These are phyloP conservation scores for Serendipita sp. DNA, from an alignment of 768 basidiomycete species.

Conservation along the genomic window DNA sequence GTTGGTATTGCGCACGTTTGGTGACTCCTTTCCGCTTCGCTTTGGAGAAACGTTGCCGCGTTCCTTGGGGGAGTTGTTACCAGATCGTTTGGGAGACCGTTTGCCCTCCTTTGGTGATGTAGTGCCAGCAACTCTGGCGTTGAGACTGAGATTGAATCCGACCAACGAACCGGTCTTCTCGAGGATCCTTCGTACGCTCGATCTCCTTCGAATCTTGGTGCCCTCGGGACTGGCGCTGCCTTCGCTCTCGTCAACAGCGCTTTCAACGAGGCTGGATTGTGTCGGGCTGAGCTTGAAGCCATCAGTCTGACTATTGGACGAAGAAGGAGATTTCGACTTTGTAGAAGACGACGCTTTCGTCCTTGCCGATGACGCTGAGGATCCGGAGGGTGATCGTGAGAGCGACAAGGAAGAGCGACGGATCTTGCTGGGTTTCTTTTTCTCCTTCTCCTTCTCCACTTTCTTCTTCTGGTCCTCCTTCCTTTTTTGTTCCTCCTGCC, in stretches of 20 bases:
- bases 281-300: constrained; percentile 4
- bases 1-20: background rate
- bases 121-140: background rate
- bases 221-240: constrained; percentile 3
- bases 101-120: background rate
- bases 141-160: constrained; percentile 5
- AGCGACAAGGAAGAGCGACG: background rate
- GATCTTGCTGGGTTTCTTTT: background rate
- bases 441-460: background rate
- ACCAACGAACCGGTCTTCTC: constrained; percentile 1
- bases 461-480: background rate
- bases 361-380: background rate
- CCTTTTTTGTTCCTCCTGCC: background rate
- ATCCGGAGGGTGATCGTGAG: background rate
- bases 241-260: background rate
- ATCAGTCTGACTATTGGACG: background rate
- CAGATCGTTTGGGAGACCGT: background rate
- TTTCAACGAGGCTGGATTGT: background rate
- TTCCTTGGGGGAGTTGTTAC: background rate
- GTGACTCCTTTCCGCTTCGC: background rate
- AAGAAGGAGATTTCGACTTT: background rate
- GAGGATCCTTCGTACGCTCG: background rate
- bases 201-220: background rate
- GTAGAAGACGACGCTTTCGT: background rate
- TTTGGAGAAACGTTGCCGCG: background rate